phyloP scores from a whole-genome alignment of 164 flowering plant species.

The Piper betle region DNA sequence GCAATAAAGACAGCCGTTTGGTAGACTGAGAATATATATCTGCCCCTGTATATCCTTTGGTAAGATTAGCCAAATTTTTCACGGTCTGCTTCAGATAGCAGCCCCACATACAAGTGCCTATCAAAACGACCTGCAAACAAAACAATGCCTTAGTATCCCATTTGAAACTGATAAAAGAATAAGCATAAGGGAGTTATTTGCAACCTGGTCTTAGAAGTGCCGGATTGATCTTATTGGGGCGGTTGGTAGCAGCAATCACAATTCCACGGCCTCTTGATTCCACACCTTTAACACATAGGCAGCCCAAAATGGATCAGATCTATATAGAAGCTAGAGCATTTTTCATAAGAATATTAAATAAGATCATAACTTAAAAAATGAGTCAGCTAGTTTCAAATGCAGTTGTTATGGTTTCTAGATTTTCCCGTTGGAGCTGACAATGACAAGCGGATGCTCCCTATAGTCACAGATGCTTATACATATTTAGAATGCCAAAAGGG shows the following conservation, averaged over 20 bases:
- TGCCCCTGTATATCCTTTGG: conserved; percentile 85
- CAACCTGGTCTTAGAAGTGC: conserved; percentile 92
- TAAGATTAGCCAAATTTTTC: conserved; percentile 55
- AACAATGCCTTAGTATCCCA: neutral
- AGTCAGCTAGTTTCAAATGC: too few relatives aligned
- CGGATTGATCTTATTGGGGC: conserved; percentile 91
- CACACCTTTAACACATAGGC: conserved; percentile 38
- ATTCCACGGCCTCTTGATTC: conserved; percentile 78
- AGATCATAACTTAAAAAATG: too few relatives aligned
- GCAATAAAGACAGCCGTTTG: conserved; percentile 70
- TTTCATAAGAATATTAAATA: neutral
- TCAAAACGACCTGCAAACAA: conserved; percentile 79
- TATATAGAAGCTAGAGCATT: neutral
- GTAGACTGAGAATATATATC: conserved; percentile 72
- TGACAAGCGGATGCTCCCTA: too few relatives aligned
- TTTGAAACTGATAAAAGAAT: too few relatives aligned
- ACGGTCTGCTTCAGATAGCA: conserved; percentile 59
- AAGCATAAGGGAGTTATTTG: neutral
- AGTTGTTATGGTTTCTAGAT: too few relatives aligned
- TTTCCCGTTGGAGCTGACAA: too few relatives aligned
- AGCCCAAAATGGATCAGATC: neutral
- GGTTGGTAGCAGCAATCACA: conserved; percentile 96
- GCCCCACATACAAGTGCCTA: conserved; percentile 82
- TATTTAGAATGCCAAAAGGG: too few relatives aligned
- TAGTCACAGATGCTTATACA: too few relatives aligned